Evolutionary conservation across 2,329 filamentous ascomycete species (phyloP), one percentile per base, ranked within the genome.

Genomic region (Fusarium pilosicola): DNA sequence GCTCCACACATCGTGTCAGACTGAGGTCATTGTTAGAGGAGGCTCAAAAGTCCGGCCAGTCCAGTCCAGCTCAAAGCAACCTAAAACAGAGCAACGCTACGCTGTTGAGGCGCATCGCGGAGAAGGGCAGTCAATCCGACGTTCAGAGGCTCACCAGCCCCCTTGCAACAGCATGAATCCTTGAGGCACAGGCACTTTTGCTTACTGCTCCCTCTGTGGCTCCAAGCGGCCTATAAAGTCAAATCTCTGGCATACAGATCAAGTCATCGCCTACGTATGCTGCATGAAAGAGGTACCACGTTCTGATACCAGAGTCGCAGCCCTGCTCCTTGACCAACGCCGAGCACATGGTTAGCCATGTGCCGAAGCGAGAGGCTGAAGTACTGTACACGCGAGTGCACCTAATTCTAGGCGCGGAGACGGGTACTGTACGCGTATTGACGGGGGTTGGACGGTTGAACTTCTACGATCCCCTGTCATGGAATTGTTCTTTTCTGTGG

Each of bases 401-500:
- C 55, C 46, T 15, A 68, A 44, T 51, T 34, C 51, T 42, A 32
- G 49, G 54, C 22, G 58, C 24, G 41, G 36, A 56, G 41, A 49
- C 34, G 46, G 55, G 72, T 74, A 67, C 69, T 32, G 44, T 54
- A 67, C 49, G 65, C 65, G 64, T 74, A 61, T 59, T 32, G 51
- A 41, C 68, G 49, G 68, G 56, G 54, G 68, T 65, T 73, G 52
- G 41, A 39, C 48, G 56, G 71, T 69, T 74, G 48, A 48, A 39
- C 18, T 28, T 67, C 45, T 41, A n/a, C 65, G 57, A 58, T 74
- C 75, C 75, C 74, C 63, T 70, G 76, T 70, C 73, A 56, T 78
- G 56, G 77, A 78, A 78, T 78, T 78, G 77, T 78, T 78, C 71
- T 78, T 78, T 77, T 77, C 76, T 68, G 54, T 59, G 39, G 68